phyloP scores from a whole-genome alignment of 140 eudicot genomes.

The Flaveria floridana region DNA sequence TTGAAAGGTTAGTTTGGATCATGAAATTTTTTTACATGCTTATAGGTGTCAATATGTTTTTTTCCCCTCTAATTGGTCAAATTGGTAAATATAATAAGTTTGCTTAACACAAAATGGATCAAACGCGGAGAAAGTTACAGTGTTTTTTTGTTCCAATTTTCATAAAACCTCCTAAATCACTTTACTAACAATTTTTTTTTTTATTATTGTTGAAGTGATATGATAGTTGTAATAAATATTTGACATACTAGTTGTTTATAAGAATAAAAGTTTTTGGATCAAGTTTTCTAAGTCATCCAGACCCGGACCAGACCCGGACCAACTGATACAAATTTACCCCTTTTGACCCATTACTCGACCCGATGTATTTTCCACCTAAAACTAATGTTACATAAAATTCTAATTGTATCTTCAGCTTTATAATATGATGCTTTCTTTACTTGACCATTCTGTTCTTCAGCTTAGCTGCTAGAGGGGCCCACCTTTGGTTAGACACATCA shows the following conservation, averaged over 20 bases:
- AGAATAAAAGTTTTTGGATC: background rate
- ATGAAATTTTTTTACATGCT: slow-evolving; percentile 4
- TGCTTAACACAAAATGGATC: background rate
- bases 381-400: slow-evolving; percentile 6
- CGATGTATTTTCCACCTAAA: background rate
- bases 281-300: background rate
- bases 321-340: background rate
- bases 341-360: slow-evolving; percentile 1
- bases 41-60: background rate
- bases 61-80: background rate
- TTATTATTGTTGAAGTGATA: background rate
- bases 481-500: slow-evolving; percentile 83
- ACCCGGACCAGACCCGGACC: background rate
- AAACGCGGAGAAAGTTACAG: background rate
- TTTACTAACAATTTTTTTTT: no score
- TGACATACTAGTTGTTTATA: slow-evolving; percentile 10
- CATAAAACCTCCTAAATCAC: background rate
- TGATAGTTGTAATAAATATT: background rate
- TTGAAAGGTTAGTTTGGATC: slow-evolving; percentile 60
- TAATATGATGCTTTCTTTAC: slow-evolving; percentile 16
- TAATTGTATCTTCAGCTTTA: slow-evolving; percentile 16
- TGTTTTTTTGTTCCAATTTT: background rate
- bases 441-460: slow-evolving; percentile 40
- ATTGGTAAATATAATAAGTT: background rate
- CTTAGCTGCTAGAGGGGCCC: slow-evolving; percentile 75